Evolutionary conservation across 23 red algal genomes (phyloP).

Genomic region (Gracilaria vermiculophylla): DNA sequence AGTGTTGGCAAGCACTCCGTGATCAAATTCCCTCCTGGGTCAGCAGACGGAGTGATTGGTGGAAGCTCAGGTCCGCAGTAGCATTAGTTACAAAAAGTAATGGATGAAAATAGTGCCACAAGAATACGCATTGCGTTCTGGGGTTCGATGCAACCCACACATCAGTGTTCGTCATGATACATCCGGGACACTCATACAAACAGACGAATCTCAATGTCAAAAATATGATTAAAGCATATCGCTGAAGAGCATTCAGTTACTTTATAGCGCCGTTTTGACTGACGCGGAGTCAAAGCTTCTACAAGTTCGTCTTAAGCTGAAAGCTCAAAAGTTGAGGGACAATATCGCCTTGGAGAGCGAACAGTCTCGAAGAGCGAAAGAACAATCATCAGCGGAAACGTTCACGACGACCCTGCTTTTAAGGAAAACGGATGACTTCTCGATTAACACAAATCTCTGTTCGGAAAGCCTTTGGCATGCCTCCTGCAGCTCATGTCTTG

Average conservation of each 20-base stretch:
- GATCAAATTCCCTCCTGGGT: not conserved
- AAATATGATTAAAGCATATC: too few species aligned
- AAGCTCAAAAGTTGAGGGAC: not conserved
- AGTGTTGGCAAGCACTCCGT: not conserved
- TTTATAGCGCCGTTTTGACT: too few species aligned
- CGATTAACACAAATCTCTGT: constrained; percentile 44
- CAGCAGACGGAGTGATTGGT: not conserved
- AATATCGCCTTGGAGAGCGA: not conserved
- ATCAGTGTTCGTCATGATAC: too few species aligned
- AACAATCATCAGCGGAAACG: constrained; percentile 39
- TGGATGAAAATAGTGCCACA: too few species aligned
- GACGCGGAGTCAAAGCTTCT: too few species aligned
- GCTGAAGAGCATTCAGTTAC: too few species aligned
- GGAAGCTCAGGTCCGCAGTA: constrained; percentile 23
- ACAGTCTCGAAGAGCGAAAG: constrained; percentile 19
- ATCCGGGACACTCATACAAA: too few species aligned
- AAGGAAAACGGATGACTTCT: constrained; percentile 27
- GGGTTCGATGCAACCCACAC: too few species aligned
- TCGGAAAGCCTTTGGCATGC: constrained; percentile 17
- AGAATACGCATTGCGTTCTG: too few species aligned
- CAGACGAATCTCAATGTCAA: too few species aligned
- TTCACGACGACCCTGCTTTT: constrained; percentile 43
- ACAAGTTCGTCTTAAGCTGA: too few species aligned
- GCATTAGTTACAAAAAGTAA: too few species aligned
- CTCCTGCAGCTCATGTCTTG: constrained; percentile 11